Evolutionary conservation across 805 yeast genomes (phyloP), one percentile per base, ranked within the genome.

Genomic region (Wickerhamomyces hampshirensis): DNA sequence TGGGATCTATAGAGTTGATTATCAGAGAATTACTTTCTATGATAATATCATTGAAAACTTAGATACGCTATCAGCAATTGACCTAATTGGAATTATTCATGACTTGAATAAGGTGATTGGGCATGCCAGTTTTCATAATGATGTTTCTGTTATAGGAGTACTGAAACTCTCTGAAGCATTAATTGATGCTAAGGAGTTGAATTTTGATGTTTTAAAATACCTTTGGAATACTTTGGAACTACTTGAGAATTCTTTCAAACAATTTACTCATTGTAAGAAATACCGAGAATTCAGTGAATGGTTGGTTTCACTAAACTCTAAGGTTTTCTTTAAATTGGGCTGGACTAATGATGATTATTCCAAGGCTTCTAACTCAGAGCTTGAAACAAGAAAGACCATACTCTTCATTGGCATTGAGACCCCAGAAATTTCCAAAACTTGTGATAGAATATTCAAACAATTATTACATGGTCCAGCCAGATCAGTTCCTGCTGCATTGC

Each of bases 381-480:
- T 71, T 19, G 62, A 65, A 23, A 63, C 67, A 11, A 62, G 78
- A 44, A 63, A 63, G 38, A 44, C 66, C 3, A 50, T 76, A 16
- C 50, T 77, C 13, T 62, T 65, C 15, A 53, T 75, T 24, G 71
- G 68, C 1, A 33, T 55, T 17, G 29, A 40, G 14, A 38, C 42
- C 2, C 35, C 48, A 2, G 54, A 51, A 18, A 51, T 57, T n/a
- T 21, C 37, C 3, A 37, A 42, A 3, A 42, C 75, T 8, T 61
- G 68, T 30, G 60, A 62, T 13, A 61, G 56, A 28, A 50, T 72
- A 28, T 75, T 69, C 57, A 75, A 75, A 43, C 63, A 64, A 18
- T 45, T 75, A n/a, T 38, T 66, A 14, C 77, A 73, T 37, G 83
- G 83, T 1, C 75, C 77, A 13, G 59, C 67, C 26, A 50, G 64